Evolutionary conservation across 23 red algal species (phyloP), one percentile per base, ranked within the genome.

Genomic region (Gracilaria domingensis): DNA sequence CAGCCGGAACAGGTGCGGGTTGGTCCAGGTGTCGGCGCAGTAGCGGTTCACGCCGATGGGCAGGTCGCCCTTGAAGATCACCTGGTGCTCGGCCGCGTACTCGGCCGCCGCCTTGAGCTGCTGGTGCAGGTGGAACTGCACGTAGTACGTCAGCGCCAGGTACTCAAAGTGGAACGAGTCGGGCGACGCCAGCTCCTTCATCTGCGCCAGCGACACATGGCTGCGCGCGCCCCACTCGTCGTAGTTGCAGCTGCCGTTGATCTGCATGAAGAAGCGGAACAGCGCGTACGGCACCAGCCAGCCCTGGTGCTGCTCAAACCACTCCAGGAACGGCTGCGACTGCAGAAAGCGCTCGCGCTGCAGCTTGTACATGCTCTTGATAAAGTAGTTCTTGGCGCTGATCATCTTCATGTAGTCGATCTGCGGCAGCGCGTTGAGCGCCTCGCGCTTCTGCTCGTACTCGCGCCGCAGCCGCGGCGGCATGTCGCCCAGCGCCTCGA

Each of bases 1-100:
- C 45, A 97, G 75, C 35, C 93, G 96, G 87, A 98, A 98, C 16
- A 95, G 58, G 35, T 98, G 81, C 48, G 96, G 96, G 81, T 98
- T 75, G 29, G 76, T 75, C 96, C 96, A 98, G 50, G 96, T 98
- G 58, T 98, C 96, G 28, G 85, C 88, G 32, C 88, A 98, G 54
- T 95, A 66, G n/a, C 96, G 79, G 75, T 95, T 98, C 2, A 98
- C 96, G 45, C 96, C 96, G 54, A 98, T 95, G 12, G 96, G 96
- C 28, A 98, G 73, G 61, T 98, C 96, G 23, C 96, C 93, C 57
- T 98, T 98, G 24, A 98, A 88, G 33, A 98, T 59, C 28, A 98
- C 81, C 28, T 67, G 49, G 64, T 89, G 66, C 25, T 73, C 24
- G 40, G 87, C 82, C 26, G 96, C 96, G 49, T 95, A 98, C 33